These are phyloP conservation scores for Trichoderma sp. DNA, from an alignment of 2,329 filamentous ascomycete genomes.

Conservation along the genomic window DNA sequence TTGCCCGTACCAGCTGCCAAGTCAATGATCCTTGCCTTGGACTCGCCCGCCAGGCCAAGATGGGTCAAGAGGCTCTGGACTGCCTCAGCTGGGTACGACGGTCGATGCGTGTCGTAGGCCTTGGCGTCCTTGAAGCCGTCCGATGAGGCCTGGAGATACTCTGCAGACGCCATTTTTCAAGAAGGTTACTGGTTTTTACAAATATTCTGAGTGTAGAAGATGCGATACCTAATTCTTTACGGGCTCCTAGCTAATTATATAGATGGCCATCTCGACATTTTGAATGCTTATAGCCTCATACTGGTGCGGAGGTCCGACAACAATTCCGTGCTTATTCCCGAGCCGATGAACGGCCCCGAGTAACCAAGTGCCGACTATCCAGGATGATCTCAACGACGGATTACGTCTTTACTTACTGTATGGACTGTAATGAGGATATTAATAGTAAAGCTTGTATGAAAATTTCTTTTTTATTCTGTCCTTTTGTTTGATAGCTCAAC, in stretches of 20 bases:
- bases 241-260: not conserved
- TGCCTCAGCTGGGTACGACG: conserved; percentile 60
- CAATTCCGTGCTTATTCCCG: conserved; percentile 17
- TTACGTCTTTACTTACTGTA: not conserved
- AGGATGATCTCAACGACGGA: not conserved
- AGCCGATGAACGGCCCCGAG: not conserved
- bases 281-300: not conserved
- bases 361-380: not conserved
- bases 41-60: conserved; percentile 48
- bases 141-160: conserved; percentile 50
- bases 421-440: not conserved
- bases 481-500: not conserved
- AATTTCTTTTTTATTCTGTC: not conserved
- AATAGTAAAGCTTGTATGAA: not conserved
- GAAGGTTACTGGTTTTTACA: not conserved
- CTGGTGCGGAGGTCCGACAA: conserved; percentile 8
- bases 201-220: not conserved
- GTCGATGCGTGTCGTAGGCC: conserved; percentile 65
- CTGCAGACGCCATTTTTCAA: conserved; percentile 29
- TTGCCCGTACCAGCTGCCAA: conserved; percentile 69
- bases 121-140: conserved; percentile 64
- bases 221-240: not conserved
- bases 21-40: conserved; percentile 55
- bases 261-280: not conserved
- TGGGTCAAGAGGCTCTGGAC: conserved; percentile 56